These are phyloP conservation scores for Lolium multiflorum DNA, from an alignment of 176 grass and related monocot genomes.

Conservation along the genomic window DNA sequence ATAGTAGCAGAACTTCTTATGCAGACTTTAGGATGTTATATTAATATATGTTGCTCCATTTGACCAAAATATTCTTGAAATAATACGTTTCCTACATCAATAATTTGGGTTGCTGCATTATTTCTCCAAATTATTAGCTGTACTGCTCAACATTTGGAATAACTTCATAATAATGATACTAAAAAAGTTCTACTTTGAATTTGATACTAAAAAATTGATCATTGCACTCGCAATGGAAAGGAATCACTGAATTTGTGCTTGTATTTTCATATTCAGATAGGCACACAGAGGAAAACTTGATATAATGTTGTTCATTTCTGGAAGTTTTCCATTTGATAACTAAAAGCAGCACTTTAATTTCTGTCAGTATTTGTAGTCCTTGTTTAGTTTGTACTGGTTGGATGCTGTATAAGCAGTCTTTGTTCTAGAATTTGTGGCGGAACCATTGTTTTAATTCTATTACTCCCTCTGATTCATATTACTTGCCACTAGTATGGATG, in stretches of 20 bases:
- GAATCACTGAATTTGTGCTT: background rate
- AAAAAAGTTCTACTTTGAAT: background rate
- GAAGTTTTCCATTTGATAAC: background rate
- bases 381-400: background rate
- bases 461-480: too few relatives aligned
- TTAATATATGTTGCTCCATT: background rate
- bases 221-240: background rate
- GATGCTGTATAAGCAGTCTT: background rate
- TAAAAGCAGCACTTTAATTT: background rate
- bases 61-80: background rate
- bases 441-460: background rate
- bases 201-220: background rate
- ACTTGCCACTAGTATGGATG: too few relatives aligned
- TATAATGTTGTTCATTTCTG: background rate
- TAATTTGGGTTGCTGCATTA: background rate
- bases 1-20: background rate
- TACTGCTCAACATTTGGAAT: background rate
- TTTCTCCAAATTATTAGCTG: background rate
- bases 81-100: slow-evolving; percentile 12
- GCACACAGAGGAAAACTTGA: background rate
- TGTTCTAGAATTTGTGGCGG: background rate
- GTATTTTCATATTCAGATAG: background rate
- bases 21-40: background rate
- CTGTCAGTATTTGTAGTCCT: background rate
- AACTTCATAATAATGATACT: background rate